Percentiles rank a stretch among this genome's conserved stretches.
Conservation (phyloP, 179 eudicot species). For the Patellifolia procumbens region DNA sequence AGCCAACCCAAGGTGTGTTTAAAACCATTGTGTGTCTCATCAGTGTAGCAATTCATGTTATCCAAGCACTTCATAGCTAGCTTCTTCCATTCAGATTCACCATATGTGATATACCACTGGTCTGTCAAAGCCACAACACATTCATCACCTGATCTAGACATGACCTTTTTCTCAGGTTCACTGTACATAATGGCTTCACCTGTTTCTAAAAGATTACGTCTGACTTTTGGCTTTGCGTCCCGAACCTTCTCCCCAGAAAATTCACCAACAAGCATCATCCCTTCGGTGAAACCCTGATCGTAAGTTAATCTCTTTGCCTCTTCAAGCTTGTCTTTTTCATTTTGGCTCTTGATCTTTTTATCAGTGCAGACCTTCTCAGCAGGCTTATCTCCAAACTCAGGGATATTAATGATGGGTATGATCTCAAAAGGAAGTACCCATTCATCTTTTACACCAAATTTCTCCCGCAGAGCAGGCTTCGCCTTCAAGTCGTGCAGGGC, state of each 20-base stretch:
- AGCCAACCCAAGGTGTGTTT: slow-evolving; percentile 89
- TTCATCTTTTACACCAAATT: slow-evolving; percentile 75
- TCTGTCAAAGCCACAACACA: slow-evolving; percentile 90
- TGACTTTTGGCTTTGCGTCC: slow-evolving; percentile 71
- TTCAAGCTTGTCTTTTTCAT: slow-evolving; percentile 83
- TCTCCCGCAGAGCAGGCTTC: slow-evolving; percentile 71
- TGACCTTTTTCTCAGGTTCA: slow-evolving; percentile 91
- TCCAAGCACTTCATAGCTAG: slow-evolving; percentile 73
- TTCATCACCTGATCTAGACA: slow-evolving; percentile 91
- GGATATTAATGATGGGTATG: slow-evolving; percentile 75
- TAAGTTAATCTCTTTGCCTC: slow-evolving; percentile 79
- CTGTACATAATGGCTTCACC: slow-evolving; percentile 74
- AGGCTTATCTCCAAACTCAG: slow-evolving; percentile 78
- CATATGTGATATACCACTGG: slow-evolving; percentile 85
- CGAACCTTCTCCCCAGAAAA: slow-evolving; percentile 73
- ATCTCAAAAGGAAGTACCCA: slow-evolving; percentile 82
- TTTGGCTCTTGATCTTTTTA: slow-evolving; percentile 81
- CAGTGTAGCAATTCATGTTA: slow-evolving; percentile 65
- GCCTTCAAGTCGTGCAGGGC: slow-evolving; percentile 71
- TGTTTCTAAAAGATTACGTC: slow-evolving; percentile 56
- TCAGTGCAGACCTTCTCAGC: slow-evolving; percentile 86
- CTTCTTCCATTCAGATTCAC: slow-evolving; percentile 68
- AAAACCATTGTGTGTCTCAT: slow-evolving; percentile 83
- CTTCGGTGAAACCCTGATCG: slow-evolving; percentile 78
- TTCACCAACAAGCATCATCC: slow-evolving; percentile 72